A percentile compares a stretch with the other conserved stretches of the same genome.
phyloP scores from a whole-genome alignment of 352 stramenopile species.

The Thalassiosira mediterranea region DNA sequence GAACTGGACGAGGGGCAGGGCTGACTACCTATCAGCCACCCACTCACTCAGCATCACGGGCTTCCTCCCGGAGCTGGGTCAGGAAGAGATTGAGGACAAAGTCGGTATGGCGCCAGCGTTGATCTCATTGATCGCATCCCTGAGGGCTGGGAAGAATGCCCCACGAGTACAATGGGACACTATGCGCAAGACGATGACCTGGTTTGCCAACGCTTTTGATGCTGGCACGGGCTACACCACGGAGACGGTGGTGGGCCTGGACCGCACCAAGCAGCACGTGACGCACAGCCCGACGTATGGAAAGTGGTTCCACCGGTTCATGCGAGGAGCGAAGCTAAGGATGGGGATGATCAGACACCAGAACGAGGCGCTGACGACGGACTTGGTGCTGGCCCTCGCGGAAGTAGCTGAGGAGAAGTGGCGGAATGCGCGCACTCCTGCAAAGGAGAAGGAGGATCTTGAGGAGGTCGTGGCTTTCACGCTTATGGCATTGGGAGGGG shows the following conservation, averaged over 20 bases:
- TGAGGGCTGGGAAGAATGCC: slow-evolving; percentile 8
- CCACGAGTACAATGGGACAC: slow-evolving; percentile 21
- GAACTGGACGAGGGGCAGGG: slow-evolving; percentile 2
- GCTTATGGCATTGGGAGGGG: slow-evolving; percentile 2
- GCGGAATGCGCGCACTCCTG: not conserved
- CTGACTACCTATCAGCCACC: not conserved
- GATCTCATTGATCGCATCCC: not conserved
- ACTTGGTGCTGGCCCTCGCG: not conserved
- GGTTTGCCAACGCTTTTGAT: no score
- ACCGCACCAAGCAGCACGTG: not conserved
- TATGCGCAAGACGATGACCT: slow-evolving; percentile 34
- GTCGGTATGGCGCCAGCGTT: slow-evolving; percentile 19
- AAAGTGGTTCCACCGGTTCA: slow-evolving; percentile 10
- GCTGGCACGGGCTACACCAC: no score
- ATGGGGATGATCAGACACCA: slow-evolving; percentile 8
- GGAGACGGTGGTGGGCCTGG: no score
- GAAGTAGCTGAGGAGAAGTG: not conserved
- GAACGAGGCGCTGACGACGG: slow-evolving; percentile 15
- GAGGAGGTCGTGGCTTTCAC: slow-evolving; percentile 10
- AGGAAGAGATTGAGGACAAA: slow-evolving; percentile 17
- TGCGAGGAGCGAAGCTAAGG: not conserved
- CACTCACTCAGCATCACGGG: not conserved
- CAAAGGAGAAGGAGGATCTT: not conserved
- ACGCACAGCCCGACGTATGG: not conserved
- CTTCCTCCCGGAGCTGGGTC: slow-evolving; percentile 1